Conservation (phyloP, 345 rosid species). For the Corchorus capsularis region DNA sequence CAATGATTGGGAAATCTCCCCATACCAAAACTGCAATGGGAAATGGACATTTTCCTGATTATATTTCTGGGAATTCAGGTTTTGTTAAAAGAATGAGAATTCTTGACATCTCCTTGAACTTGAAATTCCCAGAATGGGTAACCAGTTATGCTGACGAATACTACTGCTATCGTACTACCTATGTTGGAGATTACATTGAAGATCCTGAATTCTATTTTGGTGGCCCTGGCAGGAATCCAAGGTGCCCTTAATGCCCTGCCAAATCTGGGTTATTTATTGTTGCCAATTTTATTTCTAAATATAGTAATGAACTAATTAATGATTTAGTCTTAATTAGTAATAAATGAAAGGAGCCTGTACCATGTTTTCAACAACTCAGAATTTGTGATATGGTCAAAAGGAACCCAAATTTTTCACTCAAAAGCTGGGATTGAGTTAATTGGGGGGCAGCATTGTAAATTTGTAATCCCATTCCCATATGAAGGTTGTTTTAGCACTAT, state of each 20-base stretch:
- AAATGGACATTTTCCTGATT: slow-evolving; percentile 45
- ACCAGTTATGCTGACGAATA: slow-evolving; percentile 41
- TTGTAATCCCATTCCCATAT: neutral
- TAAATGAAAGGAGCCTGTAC: neutral
- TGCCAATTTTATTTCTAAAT: neutral
- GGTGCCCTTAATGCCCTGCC: slow-evolving; percentile 39
- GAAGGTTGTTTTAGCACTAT: no score
- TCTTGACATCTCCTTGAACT: slow-evolving; percentile 41
- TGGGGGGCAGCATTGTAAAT: neutral
- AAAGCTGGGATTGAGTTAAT: neutral
- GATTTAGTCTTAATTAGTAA: neutral
- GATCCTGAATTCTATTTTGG: slow-evolving; percentile 64
- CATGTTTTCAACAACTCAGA: neutral
- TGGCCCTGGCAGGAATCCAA: slow-evolving; percentile 44
- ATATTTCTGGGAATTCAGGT: slow-evolving; percentile 35
- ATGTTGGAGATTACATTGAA: slow-evolving; percentile 42
- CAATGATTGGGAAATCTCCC: slow-evolving; percentile 39
- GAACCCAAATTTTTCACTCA: neutral
- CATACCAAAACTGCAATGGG: slow-evolving; percentile 66
- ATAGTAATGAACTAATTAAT: no score
- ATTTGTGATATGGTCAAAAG: neutral
- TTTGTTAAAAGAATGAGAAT: slow-evolving; percentile 41
- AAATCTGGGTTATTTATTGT: neutral
- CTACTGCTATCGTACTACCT: slow-evolving; percentile 36
- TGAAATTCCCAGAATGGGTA: slow-evolving; percentile 50